These are phyloP conservation scores for Datisca glomerata DNA, from an alignment of 306 rosid genomes.

Conservation along the genomic window DNA sequence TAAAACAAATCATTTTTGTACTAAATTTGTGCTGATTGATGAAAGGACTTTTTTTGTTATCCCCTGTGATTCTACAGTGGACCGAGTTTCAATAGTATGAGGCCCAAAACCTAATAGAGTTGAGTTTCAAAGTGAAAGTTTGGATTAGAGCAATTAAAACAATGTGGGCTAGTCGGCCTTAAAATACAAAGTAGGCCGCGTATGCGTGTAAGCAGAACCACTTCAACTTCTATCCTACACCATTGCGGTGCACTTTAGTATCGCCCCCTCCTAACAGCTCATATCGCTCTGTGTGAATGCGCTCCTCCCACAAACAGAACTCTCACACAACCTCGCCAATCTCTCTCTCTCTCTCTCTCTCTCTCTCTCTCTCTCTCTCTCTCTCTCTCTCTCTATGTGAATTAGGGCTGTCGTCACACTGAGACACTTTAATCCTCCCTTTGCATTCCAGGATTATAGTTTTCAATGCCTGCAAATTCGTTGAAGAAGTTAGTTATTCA, in stretches of 20 bases:
- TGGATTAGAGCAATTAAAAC: too few relatives aligned
- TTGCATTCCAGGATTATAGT: not conserved
- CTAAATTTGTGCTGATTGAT: too few relatives aligned
- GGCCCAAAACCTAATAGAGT: too few relatives aligned
- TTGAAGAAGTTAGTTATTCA: conserved; percentile 13
- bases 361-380: conserved; percentile 10
- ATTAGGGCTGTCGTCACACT: conserved; percentile 36
- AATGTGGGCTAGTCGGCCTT: too few relatives aligned
- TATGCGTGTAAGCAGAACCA: too few relatives aligned
- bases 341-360: not conserved
- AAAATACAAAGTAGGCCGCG: too few relatives aligned
- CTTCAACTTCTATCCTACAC: too few relatives aligned
- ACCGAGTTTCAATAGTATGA: too few relatives aligned
- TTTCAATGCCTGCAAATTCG: conserved; percentile 62
- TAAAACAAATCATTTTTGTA: too few relatives aligned
- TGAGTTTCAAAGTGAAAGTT: too few relatives aligned
- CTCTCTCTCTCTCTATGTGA: conserved; percentile 6
- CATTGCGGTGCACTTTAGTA: conserved; percentile 34
- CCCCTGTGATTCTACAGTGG: too few relatives aligned
- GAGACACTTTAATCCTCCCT: conserved; percentile 1
- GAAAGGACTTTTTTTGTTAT: too few relatives aligned
- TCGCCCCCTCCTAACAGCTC: conserved; percentile 31
- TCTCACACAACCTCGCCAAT: conserved; percentile 12
- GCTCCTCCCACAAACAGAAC: conserved; percentile 43
- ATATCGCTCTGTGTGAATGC: conserved; percentile 35